Percentiles rank a stretch among this genome's conserved stretches.
phyloP scores from a whole-genome alignment of 768 basidiomycete genomes.

The Postia placenta region DNA sequence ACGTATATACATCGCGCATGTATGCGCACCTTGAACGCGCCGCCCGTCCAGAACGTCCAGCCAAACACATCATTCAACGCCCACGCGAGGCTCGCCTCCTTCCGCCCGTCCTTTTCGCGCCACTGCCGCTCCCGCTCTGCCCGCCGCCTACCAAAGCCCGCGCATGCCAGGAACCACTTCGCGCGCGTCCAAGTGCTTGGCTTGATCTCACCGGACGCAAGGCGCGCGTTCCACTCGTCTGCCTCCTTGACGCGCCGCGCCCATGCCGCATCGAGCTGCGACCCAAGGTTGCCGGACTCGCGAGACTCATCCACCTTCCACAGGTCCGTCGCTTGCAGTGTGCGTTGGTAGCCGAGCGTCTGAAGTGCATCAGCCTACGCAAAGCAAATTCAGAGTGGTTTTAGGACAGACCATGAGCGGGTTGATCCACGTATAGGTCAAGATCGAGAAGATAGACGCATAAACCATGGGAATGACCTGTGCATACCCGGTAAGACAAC shows the following conservation, averaged over 20 bases:
- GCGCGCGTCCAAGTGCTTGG: constrained; percentile 34
- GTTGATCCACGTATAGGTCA: constrained; percentile 64
- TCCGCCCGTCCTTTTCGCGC: constrained; percentile 39
- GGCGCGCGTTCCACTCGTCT: constrained; percentile 46
- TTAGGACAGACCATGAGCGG: constrained; percentile 40
- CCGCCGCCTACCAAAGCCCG: constrained; percentile 19
- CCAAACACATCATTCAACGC: constrained; percentile 58
- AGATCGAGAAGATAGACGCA: constrained; percentile 50
- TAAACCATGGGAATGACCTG: constrained; percentile 52
- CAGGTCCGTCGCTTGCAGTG: constrained; percentile 68
- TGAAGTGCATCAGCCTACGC: constrained; percentile 11
- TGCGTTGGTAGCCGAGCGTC: constrained; percentile 64
- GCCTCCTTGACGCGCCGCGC: constrained; percentile 40
- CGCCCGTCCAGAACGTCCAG: constrained; percentile 56
- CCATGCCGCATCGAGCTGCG: constrained; percentile 52
- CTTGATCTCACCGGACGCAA: constrained; percentile 38
- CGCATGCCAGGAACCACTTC: constrained; percentile 32
- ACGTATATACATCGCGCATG: not conserved
- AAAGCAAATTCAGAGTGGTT: not conserved
- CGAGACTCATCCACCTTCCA: constrained; percentile 56
- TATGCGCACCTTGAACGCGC: constrained; percentile 45
- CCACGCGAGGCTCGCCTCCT: constrained; percentile 48
- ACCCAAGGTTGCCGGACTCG: constrained; percentile 44
- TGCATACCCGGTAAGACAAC: no score
- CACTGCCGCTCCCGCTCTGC: constrained; percentile 34